phyloP scores from a whole-genome alignment of 2,329 filamentous ascomycete species.

The Curvularia eragrostidis region DNA sequence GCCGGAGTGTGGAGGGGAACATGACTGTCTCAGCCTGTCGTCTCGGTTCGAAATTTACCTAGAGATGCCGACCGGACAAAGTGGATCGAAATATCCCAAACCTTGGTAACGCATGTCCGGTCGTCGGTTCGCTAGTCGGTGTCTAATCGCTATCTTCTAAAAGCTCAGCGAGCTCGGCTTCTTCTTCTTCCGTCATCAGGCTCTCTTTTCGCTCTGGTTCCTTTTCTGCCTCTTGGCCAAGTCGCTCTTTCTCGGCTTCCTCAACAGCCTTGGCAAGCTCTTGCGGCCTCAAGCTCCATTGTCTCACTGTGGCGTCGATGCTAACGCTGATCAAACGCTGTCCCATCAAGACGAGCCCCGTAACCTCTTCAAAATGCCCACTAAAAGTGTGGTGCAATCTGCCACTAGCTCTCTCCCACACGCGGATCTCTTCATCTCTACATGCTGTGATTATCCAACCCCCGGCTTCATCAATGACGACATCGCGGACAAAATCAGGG shows the following conservation, averaged over 20 bases:
- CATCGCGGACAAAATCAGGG: conserved; percentile 87
- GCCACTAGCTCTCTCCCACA: conserved; percentile 80
- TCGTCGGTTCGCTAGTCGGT: conserved; percentile 28
- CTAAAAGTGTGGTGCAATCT: conserved; percentile 75
- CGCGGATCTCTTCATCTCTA: conserved; percentile 86
- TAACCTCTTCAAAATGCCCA: conserved; percentile 94
- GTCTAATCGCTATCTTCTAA: conserved; percentile 75
- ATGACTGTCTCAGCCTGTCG: conserved; percentile 30
- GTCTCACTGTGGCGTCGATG: conserved; percentile 87
- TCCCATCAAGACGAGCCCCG: conserved; percentile 71
- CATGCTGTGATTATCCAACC: conserved; percentile 87
- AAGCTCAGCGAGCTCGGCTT: conserved; percentile 87
- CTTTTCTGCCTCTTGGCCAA: conserved; percentile 54
- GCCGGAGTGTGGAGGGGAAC: conserved; percentile 25
- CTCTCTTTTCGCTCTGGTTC: conserved; percentile 57
- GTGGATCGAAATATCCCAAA: conserved; percentile 26
- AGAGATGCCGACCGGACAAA: conserved; percentile 29
- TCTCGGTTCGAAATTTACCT: conserved; percentile 35
- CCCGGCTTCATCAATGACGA: conserved; percentile 72
- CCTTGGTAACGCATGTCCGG: conserved; percentile 27
- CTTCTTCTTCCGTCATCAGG: conserved; percentile 84
- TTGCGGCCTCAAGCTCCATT: conserved; percentile 74
- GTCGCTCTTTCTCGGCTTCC: conserved; percentile 57
- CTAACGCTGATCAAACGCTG: conserved; percentile 76
- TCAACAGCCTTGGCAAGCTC: conserved; percentile 64